Base-by-base conservation (phyloP, 1,139 yeast genomes). In the Cylindricascospora bacillispora region DNA sequence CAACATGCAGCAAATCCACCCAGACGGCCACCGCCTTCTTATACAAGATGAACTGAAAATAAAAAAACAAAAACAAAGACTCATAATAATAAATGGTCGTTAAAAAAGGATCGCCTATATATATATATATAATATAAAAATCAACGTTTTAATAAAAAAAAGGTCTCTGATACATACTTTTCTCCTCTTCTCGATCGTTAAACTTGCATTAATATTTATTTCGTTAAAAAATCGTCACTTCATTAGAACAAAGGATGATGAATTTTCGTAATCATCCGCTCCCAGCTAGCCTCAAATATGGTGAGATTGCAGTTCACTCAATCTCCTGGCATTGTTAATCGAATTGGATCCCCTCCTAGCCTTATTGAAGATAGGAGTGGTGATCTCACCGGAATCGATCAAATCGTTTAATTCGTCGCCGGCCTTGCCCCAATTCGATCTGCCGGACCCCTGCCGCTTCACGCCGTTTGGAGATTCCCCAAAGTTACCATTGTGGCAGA, bases 391-490 rank as follows among this genome's bases (percentile, higher is more conserved):
- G 13, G 49, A 42, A 29, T 59, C 62, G 33, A 63, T 56, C 37
- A 65, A 43, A 35, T 65, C 79, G 30, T 63, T 59, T 35, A 74
- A 47, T 43, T 76, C 85, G 43, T 74, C 83, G 20, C 82, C 83
- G 3, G 73, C 65, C 37, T 61, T 57, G 19, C 86, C 86, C 83
- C 85, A 76, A 45, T 76, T 76, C 38, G 70, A 71, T 47, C 73
- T 73, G 32, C 95, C 95, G 27, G 80, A 82, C 33, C 95, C 95
- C 36, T 67, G 66, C 58, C 82, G 83, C 70, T 83, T 83, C 35
- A 79, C 67, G 51, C 73, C 70, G 49, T 73, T 75, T 34, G 93
- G 93, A 38, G 74, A 72, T 34, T 70, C 65, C 45, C 76, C 74
- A 38, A 57, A 52, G 44, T 67, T 66, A 20, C 92, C 93, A 44